phyloP scores from a whole-genome alignment of 2,329 filamentous ascomycete species.

The Akanthomyces dipterigenus region DNA sequence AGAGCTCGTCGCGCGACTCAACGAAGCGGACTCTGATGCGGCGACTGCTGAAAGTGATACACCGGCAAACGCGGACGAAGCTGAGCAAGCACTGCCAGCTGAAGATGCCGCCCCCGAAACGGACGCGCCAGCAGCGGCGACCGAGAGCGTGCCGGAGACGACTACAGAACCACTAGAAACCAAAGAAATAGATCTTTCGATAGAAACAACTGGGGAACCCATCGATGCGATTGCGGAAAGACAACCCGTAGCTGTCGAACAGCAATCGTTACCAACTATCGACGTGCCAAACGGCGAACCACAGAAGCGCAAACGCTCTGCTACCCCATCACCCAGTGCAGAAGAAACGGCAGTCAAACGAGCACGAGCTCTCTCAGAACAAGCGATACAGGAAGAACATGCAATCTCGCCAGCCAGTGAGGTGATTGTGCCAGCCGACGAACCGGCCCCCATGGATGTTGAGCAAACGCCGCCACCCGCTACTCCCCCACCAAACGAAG shows the following conservation, averaged over 20 bases:
- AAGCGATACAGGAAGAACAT: slow-evolving; percentile 14
- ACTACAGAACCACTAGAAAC: neutral
- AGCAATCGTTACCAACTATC: neutral
- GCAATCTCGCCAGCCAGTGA: slow-evolving; percentile 11
- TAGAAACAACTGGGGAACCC: neutral
- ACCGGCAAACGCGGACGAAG: slow-evolving; percentile 16
- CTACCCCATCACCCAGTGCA: slow-evolving; percentile 50
- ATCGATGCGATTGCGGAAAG: neutral
- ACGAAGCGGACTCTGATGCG: slow-evolving; percentile 28
- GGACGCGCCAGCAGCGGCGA: neutral
- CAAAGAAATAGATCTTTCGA: neutral
- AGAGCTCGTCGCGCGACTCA: slow-evolving; percentile 61
- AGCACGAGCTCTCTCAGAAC: slow-evolving; percentile 32
- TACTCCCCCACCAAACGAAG: neutral
- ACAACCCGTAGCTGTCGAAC: neutral
- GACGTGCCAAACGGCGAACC: slow-evolving; percentile 30
- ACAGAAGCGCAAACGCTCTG: slow-evolving; percentile 61
- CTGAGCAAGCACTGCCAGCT: slow-evolving; percentile 9
- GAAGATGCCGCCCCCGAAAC: slow-evolving; percentile 12
- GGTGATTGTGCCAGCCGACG: slow-evolving; percentile 5
- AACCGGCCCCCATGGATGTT: slow-evolving; percentile 4
- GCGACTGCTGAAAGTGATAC: slow-evolving; percentile 10
- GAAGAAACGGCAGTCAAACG: slow-evolving; percentile 51
- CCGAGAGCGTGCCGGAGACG: slow-evolving; percentile 5
- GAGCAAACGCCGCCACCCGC: slow-evolving; percentile 2